phyloP scores from a whole-genome alignment of 768 basidiomycete species.

The Russula brevipes region DNA sequence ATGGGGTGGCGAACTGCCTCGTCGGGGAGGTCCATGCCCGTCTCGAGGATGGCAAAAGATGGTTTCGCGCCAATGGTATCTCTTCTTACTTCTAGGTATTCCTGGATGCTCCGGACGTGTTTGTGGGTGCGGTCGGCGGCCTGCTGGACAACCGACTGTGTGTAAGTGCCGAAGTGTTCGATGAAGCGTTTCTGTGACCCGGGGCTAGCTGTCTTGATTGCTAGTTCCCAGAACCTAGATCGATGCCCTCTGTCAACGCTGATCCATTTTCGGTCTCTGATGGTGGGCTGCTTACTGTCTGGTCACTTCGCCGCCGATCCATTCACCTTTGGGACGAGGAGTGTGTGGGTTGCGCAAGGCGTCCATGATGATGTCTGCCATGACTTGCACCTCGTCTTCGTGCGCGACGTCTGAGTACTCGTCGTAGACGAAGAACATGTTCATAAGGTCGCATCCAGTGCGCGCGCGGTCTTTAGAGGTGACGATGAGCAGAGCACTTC shows the following conservation, averaged over 20 bases:
- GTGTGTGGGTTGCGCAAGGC: constrained; percentile 26
- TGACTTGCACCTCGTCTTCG: constrained; percentile 21
- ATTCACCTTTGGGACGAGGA: constrained; percentile 25
- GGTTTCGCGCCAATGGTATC: constrained; percentile 25
- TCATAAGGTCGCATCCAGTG: constrained; percentile 30
- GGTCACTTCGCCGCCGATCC: constrained; percentile 26
- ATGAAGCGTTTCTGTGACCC: constrained; percentile 24
- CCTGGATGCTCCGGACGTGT: constrained; percentile 19
- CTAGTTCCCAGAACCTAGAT: constrained; percentile 26
- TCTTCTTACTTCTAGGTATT: constrained; percentile 23
- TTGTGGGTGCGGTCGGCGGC: constrained; percentile 21
- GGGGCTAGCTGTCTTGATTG: constrained; percentile 23
- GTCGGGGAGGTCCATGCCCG: constrained; percentile 20
- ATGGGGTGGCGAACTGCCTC: constrained; percentile 19
- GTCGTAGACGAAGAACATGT: constrained; percentile 29
- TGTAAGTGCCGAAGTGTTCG: constrained; percentile 22
- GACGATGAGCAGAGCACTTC: not conserved
- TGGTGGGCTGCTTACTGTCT: constrained; percentile 22
- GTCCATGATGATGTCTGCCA: constrained; percentile 27
- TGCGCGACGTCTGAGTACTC: constrained; percentile 27
- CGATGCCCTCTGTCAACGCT: not conserved
- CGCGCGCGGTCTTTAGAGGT: constrained; percentile 17
- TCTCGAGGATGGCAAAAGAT: constrained; percentile 23
- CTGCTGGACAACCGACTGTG: constrained; percentile 21
- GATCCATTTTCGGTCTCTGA: not conserved